Evolutionary conservation across 257 asterid genomes (phyloP).

Genomic region (Rubia yunnanensis): DNA sequence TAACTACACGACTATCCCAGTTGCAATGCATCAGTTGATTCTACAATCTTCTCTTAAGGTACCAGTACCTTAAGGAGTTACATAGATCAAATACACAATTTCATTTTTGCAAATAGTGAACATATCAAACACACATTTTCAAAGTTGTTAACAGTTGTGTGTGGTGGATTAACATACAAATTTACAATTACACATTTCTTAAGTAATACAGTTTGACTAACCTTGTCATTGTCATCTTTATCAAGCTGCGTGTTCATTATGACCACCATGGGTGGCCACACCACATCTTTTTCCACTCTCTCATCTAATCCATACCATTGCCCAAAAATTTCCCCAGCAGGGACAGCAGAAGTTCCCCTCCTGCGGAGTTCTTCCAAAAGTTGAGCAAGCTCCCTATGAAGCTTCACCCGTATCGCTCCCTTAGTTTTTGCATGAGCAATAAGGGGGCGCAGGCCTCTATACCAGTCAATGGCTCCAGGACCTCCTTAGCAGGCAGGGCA

Average conservation of each 20-base stretch:
- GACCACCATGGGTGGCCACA: slow-evolving; percentile 43
- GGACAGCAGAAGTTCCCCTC: slow-evolving; percentile 24
- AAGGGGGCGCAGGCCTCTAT: slow-evolving; percentile 33
- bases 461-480: slow-evolving; percentile 41
- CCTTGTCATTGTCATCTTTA: slow-evolving; percentile 32
- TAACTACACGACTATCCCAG: background rate
- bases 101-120: background rate
- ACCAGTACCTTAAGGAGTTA: background rate
- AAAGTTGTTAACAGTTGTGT: background rate
- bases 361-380: slow-evolving; percentile 31
- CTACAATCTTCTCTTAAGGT: background rate
- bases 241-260: slow-evolving; percentile 30
- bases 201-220: background rate
- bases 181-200: background rate
- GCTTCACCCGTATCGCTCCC: slow-evolving; percentile 26
- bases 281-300: slow-evolving; percentile 24
- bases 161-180: too few relatives aligned
- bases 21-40: background rate
- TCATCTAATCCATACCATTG: slow-evolving; percentile 22
- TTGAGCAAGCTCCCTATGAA: slow-evolving; percentile 33
- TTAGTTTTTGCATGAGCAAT: slow-evolving; percentile 34
- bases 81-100: background rate
- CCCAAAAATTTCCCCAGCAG: slow-evolving; percentile 29
- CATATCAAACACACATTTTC: background rate
- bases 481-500: slow-evolving; percentile 44